Conservation (phyloP, 2,329 filamentous ascomycete species). For the Talaromyces sp. region DNA sequence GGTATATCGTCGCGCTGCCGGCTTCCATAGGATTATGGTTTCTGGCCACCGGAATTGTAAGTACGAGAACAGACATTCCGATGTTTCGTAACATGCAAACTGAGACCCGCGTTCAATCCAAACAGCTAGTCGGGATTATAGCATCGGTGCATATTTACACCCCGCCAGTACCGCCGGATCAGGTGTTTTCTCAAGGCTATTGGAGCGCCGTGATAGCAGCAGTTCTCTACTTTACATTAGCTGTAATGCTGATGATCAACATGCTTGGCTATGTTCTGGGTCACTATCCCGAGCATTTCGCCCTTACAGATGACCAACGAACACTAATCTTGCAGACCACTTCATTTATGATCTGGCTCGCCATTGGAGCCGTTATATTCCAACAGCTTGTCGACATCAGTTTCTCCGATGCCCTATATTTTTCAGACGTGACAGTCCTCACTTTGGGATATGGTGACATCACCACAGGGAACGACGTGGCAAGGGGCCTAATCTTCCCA, state of each 20-base stretch:
- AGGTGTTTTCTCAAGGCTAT: conserved; percentile 73
- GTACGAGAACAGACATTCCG: conserved; percentile 23
- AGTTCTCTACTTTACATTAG: conserved; percentile 72
- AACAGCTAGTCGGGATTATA: conserved; percentile 62
- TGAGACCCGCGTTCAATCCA: neutral
- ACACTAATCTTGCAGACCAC: conserved; percentile 91
- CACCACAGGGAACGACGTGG: conserved; percentile 53
- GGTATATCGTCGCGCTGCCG: conserved; percentile 78
- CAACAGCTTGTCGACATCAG: conserved; percentile 67
- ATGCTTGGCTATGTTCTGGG: conserved; percentile 71
- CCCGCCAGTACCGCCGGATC: conserved; percentile 43
- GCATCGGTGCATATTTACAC: conserved; percentile 62
- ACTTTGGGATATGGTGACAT: conserved; percentile 63
- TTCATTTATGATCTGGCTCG: conserved; percentile 75
- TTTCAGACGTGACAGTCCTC: conserved; percentile 66
- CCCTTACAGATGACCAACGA: conserved; percentile 72
- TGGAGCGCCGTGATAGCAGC: conserved; percentile 83
- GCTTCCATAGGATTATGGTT: conserved; percentile 80
- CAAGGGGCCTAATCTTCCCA: conserved; percentile 71
- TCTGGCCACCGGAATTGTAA: conserved; percentile 56
- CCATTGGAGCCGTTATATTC: conserved; percentile 73
- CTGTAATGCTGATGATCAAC: conserved; percentile 72
- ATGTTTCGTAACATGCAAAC: neutral
- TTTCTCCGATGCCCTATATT: conserved; percentile 75
- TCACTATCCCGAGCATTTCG: conserved; percentile 75